Percentiles rank a stretch among this genome's conserved stretches.
Conservation (phyloP, 148 eudicot genomes). For the Heliamphora exappendiculata region DNA sequence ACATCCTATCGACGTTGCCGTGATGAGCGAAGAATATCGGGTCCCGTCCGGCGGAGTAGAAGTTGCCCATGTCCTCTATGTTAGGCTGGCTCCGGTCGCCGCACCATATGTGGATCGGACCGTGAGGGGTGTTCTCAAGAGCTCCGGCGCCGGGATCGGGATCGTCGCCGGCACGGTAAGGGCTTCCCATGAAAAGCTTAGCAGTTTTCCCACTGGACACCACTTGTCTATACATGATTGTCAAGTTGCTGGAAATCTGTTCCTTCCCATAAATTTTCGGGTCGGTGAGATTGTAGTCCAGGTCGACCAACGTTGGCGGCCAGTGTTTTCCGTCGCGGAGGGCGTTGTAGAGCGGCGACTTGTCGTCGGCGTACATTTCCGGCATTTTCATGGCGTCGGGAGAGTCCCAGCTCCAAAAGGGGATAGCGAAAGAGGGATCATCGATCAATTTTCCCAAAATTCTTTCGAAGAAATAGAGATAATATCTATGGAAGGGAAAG, state of each 20-base stretch:
- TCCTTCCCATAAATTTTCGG: constrained; percentile 18
- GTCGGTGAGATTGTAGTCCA: constrained; percentile 42
- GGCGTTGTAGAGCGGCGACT: constrained; percentile 39
- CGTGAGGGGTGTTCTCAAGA: constrained; percentile 62
- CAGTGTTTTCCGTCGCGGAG: constrained; percentile 53
- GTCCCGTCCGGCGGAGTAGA: constrained; percentile 76
- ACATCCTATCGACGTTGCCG: constrained; percentile 59
- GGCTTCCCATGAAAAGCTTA: constrained; percentile 53
- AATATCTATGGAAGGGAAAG: constrained; percentile 72
- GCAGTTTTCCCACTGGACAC: constrained; percentile 46
- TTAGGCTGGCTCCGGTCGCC: constrained; percentile 56
- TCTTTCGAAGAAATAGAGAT: constrained; percentile 61
- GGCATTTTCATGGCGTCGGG: constrained; percentile 61
- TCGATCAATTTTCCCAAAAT: constrained; percentile 51
- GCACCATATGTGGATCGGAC: constrained; percentile 62
- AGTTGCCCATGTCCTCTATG: constrained; percentile 78
- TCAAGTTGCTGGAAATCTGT: constrained; percentile 37
- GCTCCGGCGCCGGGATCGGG: constrained; percentile 52
- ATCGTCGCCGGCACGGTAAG: constrained; percentile 56
- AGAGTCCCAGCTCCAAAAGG: constrained; percentile 80
- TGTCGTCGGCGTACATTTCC: constrained; percentile 26
- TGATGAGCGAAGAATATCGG: constrained; percentile 76
- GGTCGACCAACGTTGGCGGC: constrained; percentile 38
- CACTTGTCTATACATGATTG: constrained; percentile 74
- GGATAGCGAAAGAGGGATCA: constrained; percentile 72